Percentiles rank a stretch among this genome's conserved stretches.
These are phyloP conservation scores for Globisporangium cederbergense DNA, from an alignment of 352 stramenopile species.

Conservation along the genomic window DNA sequence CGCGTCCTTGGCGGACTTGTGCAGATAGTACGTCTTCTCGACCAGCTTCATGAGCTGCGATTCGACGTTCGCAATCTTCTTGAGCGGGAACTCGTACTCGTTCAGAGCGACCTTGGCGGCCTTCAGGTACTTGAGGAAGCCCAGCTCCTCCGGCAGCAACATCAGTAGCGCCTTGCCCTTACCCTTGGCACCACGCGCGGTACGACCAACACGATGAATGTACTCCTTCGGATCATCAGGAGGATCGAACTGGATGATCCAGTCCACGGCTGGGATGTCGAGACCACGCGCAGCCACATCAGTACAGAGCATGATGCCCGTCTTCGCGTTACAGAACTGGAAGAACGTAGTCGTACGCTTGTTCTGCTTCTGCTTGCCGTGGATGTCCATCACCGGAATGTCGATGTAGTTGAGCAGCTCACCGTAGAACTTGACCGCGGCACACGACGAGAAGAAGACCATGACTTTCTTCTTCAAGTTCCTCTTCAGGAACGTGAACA, in stretches of 20 bases:
- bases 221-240: slow-evolving; percentile 99
- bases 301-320: slow-evolving; percentile 97
- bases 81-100: slow-evolving; percentile 98
- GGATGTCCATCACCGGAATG: slow-evolving; percentile 98
- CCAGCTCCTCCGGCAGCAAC: slow-evolving; percentile 96
- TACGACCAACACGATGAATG: slow-evolving; percentile 92
- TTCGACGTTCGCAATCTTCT: slow-evolving; percentile 98
- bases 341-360: slow-evolving; percentile 99
- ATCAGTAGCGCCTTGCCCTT: slow-evolving; percentile 96
- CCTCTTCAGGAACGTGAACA: slow-evolving; percentile 99
- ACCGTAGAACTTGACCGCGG: slow-evolving; percentile 98
- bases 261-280: slow-evolving; percentile 97
- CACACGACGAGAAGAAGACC: slow-evolving; percentile 92
- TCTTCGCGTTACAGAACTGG: slow-evolving; percentile 97
- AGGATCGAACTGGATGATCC: slow-evolving; percentile 99
- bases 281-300: slow-evolving; percentile 97
- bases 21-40: slow-evolving; percentile 99
- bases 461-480: slow-evolving; percentile 99
- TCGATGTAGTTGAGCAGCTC: slow-evolving; percentile 99
- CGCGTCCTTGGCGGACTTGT: slow-evolving; percentile 96
- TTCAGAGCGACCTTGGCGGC: slow-evolving; percentile 97
- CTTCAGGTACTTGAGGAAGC: slow-evolving; percentile 98
- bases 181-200: slow-evolving; percentile 83
- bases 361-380: slow-evolving; percentile 99
- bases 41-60: slow-evolving; percentile 97